Evolutionary conservation across 441 rosid genomes (phyloP).

Genomic region (Gossypium davidsonii): DNA sequence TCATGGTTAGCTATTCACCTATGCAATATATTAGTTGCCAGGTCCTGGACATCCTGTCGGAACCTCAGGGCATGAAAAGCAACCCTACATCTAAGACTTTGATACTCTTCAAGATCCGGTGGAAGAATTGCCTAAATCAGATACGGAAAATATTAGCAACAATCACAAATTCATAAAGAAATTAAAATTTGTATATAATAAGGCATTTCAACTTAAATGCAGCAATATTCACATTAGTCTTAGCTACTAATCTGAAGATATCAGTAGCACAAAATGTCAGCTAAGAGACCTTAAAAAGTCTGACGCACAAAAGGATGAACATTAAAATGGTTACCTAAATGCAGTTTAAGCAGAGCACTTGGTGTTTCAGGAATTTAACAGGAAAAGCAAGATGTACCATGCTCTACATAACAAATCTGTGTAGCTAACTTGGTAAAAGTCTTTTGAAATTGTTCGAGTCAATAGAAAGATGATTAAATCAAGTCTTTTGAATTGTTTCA

Average conservation of each 20-base stretch:
- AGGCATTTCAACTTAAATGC: not conserved
- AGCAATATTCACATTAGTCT: not conserved
- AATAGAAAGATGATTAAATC: not conserved
- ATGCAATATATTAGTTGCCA: slow-evolving; percentile 40
- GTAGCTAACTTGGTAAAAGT: not conserved
- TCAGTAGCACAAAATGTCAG: not conserved
- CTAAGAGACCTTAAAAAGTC: not conserved
- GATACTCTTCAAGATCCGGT: slow-evolving; percentile 74
- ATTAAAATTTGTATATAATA: not conserved
- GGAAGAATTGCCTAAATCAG: slow-evolving; percentile 69
- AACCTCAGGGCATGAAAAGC: slow-evolving; percentile 80
- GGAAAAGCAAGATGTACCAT: not conserved
- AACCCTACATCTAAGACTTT: slow-evolving; percentile 89
- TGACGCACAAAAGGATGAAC: not conserved
- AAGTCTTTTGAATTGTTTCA: not conserved
- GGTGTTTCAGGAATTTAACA: not conserved
- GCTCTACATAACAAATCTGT: not conserved
- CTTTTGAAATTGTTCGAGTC: not conserved
- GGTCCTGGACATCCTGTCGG: slow-evolving; percentile 67
- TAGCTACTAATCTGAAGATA: not conserved
- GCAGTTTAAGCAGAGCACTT: not conserved
- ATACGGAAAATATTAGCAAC: slow-evolving; percentile 13
- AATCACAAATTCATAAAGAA: not conserved
- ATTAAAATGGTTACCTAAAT: not conserved
- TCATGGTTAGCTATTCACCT: slow-evolving; percentile 35